These are phyloP conservation scores for Graphilbum ipis-grandicollis DNA, from an alignment of 2,329 filamentous ascomycete species.

Conservation along the genomic window DNA sequence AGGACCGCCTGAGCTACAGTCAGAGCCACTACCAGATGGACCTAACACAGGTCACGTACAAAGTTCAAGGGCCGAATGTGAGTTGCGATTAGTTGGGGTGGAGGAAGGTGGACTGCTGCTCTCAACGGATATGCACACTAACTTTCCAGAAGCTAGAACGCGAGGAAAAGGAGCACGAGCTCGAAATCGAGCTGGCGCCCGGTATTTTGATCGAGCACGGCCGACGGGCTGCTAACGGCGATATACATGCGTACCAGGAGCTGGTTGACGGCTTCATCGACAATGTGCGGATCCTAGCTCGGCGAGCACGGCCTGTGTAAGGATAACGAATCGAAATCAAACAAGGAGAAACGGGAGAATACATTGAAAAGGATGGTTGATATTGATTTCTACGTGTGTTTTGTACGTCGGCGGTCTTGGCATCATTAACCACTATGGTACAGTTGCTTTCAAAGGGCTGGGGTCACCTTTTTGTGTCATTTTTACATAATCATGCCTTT, in stretches of 20 bases:
- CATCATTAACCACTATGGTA: too few relatives aligned
- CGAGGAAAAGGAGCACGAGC: slow-evolving; percentile 54
- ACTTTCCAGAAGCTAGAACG: slow-evolving; percentile 19
- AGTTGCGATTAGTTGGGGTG: too few relatives aligned
- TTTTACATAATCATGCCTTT: too few relatives aligned
- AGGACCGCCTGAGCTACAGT: slow-evolving; percentile 81
- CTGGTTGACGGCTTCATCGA: slow-evolving; percentile 60
- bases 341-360: too few relatives aligned
- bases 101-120: too few relatives aligned
- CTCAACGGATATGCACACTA: too few relatives aligned
- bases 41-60: slow-evolving; percentile 66
- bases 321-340: too few relatives aligned
- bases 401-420: too few relatives aligned
- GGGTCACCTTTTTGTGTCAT: too few relatives aligned
- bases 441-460: too few relatives aligned
- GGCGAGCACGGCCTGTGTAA: slow-evolving; percentile 3
- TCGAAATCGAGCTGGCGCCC: slow-evolving; percentile 62
- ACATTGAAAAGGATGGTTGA: too few relatives aligned
- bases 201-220: slow-evolving; percentile 49
- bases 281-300: slow-evolving; percentile 43
- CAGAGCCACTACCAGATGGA: slow-evolving; percentile 84
- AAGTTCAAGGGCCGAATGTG: slow-evolving; percentile 9
- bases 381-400: too few relatives aligned
- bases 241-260: slow-evolving; percentile 43
- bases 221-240: slow-evolving; percentile 29